These are phyloP conservation scores for Candida sithepensis DNA, from an alignment of 805 yeast species.

Conservation along the genomic window DNA sequence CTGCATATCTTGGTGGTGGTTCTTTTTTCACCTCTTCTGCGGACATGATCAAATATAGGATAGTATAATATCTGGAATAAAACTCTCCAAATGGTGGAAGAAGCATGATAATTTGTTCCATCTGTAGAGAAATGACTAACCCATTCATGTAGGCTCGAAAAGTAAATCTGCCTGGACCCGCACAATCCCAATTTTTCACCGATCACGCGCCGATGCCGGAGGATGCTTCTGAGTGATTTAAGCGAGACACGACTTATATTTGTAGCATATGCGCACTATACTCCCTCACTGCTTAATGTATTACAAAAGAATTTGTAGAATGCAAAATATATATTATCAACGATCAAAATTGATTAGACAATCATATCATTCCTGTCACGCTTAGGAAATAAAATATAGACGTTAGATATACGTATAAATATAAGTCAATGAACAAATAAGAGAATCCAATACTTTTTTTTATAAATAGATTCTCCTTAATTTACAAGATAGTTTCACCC, in stretches of 20 bases:
- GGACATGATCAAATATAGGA: background rate
- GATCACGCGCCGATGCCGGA: background rate
- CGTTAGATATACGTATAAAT: too few relatives aligned
- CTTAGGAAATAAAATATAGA: too few relatives aligned
- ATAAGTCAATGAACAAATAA: too few relatives aligned
- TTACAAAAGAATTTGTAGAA: too few relatives aligned
- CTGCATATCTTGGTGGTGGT: slow-evolving; percentile 54
- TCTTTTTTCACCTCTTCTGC: slow-evolving; percentile 13
- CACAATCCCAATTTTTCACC: background rate
- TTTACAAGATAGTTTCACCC: slow-evolving; percentile 78
- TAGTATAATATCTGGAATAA: too few relatives aligned
- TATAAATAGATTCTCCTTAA: background rate
- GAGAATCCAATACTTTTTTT: too few relatives aligned
- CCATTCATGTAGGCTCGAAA: background rate
- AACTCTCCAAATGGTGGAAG: too few relatives aligned
- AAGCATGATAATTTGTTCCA: too few relatives aligned
- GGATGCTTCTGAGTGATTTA: background rate
- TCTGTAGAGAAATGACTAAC: background rate
- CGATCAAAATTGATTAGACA: too few relatives aligned
- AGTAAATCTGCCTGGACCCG: background rate
- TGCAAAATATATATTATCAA: too few relatives aligned
- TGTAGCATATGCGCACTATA: background rate
- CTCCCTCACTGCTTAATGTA: background rate
- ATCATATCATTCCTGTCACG: too few relatives aligned
- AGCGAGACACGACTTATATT: background rate